These are phyloP conservation scores for Acaromyces ingoldii DNA, from an alignment of 1,284 basidiomycete genomes.

Conservation along the genomic window DNA sequence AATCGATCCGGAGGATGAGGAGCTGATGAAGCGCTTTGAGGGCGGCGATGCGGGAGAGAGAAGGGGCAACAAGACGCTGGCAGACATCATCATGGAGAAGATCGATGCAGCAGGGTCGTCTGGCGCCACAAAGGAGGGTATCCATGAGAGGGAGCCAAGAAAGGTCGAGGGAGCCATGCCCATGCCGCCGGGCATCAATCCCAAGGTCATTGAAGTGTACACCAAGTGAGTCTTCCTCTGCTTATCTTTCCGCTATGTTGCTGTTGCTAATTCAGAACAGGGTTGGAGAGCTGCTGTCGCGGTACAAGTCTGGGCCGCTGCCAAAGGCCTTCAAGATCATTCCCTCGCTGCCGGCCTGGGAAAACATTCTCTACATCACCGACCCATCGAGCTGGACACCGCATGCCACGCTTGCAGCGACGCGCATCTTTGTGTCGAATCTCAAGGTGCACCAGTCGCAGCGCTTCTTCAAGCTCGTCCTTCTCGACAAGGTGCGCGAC, in stretches of 20 bases:
- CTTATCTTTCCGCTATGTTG: background rate
- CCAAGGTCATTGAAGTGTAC: constrained; percentile 93
- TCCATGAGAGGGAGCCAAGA: background rate
- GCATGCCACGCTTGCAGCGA: constrained; percentile 88
- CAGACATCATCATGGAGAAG: constrained; percentile 93
- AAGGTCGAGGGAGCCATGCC: constrained; percentile 16
- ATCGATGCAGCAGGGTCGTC: constrained; percentile 60
- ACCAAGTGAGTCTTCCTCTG: constrained; percentile 65
- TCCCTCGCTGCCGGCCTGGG: constrained; percentile 92
- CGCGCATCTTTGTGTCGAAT: constrained; percentile 90
- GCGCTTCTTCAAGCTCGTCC: constrained; percentile 83
- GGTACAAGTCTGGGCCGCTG: constrained; percentile 90
- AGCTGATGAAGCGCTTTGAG: constrained; percentile 32
- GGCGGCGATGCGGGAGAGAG: constrained; percentile 13
- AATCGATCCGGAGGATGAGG: constrained; percentile 44
- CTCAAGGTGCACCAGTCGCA: constrained; percentile 96
- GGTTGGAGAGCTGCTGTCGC: constrained; percentile 77
- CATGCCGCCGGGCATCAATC: constrained; percentile 76
- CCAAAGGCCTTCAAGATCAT: constrained; percentile 99
- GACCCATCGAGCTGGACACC: constrained; percentile 90
- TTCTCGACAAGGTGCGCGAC: constrained; percentile 83
- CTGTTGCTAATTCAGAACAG: constrained; percentile 58
- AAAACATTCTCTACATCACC: constrained; percentile 87
- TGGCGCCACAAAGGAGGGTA: constrained; percentile 11
- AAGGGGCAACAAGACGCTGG: constrained; percentile 57